Evolutionary conservation across 1,284 basidiomycete species (phyloP).

Genomic region (Omphalotus olearius): DNA sequence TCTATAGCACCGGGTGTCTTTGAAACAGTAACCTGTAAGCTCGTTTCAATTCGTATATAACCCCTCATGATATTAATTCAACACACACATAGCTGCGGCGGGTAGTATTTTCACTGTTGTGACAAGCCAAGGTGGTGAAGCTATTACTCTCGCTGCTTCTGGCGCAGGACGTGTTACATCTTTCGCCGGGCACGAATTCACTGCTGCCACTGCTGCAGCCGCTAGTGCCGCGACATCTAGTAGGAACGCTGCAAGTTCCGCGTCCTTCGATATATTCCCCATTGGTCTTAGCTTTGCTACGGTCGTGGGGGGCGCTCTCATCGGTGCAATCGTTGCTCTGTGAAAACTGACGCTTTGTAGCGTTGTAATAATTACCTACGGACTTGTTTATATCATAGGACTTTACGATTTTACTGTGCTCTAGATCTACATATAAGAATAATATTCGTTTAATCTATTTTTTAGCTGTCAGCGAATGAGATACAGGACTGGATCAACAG

Average conservation of each 20-base stretch:
- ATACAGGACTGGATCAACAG: too few relatives aligned
- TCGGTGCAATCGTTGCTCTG: background rate
- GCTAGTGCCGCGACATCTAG: background rate
- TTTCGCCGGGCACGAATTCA: conserved; percentile 8
- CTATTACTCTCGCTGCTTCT: conserved; percentile 8
- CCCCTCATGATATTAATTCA: background rate
- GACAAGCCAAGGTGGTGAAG: conserved; percentile 8
- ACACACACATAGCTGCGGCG: conserved; percentile 3
- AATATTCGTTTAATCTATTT: too few relatives aligned
- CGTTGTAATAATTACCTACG: too few relatives aligned
- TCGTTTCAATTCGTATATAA: background rate
- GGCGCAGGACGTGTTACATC: conserved; percentile 6
- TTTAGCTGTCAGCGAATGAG: too few relatives aligned
- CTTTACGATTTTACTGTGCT: too few relatives aligned
- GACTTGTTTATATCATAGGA: too few relatives aligned
- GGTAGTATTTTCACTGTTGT: conserved; percentile 5
- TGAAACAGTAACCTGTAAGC: conserved; percentile 11
- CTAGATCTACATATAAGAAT: too few relatives aligned
- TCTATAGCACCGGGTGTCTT: conserved; percentile 6
- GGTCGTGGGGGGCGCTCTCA: background rate
- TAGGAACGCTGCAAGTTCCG: background rate
- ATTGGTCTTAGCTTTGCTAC: background rate
- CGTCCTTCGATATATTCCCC: background rate
- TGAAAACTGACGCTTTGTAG: background rate
- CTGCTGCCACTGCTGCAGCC: conserved; percentile 3